These are phyloP conservation scores for Boletus albobrunnescens DNA, from an alignment of 1,284 basidiomycete species.

Conservation along the genomic window DNA sequence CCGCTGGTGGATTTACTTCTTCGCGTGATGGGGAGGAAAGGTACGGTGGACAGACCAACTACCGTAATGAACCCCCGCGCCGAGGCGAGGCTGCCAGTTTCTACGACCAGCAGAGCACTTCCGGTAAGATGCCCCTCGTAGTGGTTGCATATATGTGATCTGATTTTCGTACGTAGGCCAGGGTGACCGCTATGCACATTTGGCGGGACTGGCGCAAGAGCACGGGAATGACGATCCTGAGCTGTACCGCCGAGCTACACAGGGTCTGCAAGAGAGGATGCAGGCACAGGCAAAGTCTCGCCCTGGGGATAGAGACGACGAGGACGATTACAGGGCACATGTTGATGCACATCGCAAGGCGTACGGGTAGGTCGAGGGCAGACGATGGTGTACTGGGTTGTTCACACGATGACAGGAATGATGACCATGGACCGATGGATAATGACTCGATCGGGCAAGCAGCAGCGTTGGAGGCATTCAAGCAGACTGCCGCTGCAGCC, in stretches of 20 bases:
- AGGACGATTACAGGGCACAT: constrained; percentile 17
- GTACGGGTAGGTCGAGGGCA: constrained; percentile 25
- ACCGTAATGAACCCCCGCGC: constrained; percentile 4
- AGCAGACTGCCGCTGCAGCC: constrained; percentile 21
- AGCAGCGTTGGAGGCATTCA: constrained; percentile 32
- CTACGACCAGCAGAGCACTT: constrained; percentile 12
- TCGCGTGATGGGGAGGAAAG: constrained; percentile 11
- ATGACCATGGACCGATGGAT: constrained; percentile 30
- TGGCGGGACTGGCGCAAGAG: constrained; percentile 19
- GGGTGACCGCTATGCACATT: constrained; percentile 21
- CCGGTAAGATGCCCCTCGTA: constrained; percentile 7
- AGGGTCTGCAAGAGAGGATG: constrained; percentile 22
- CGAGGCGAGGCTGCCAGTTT: constrained; percentile 25
- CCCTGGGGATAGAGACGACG: neutral
- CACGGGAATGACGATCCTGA: constrained; percentile 22
- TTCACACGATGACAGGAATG: constrained; percentile 12
- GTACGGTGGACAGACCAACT: constrained; percentile 3
- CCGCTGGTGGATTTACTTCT: constrained; percentile 21
- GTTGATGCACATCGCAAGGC: constrained; percentile 31
- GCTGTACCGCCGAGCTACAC: constrained; percentile 21
- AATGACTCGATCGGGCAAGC: constrained; percentile 27
- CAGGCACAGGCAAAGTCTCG: constrained; percentile 13
- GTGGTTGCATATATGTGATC: neutral
- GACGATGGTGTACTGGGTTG: neutral
- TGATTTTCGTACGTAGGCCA: constrained; percentile 15